Evolutionary conservation across 1,284 basidiomycete genomes (phyloP).

Genomic region (Mycena citricolor): DNA sequence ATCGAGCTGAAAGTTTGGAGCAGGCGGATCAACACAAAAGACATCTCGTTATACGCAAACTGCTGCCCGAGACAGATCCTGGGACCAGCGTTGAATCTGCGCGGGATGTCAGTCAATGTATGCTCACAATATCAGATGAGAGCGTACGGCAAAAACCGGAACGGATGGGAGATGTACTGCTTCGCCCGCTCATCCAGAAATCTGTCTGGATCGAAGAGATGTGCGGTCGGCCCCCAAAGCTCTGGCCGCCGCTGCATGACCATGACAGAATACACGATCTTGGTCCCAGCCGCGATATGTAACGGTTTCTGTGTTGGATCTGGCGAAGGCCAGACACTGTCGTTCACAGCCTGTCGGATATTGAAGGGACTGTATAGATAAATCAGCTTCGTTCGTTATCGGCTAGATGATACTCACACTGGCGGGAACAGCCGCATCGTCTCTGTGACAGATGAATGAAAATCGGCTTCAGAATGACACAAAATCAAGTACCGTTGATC

Average conservation of each 20-base stretch:
- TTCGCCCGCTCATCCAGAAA: slow-evolving; percentile 10
- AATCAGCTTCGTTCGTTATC: background rate
- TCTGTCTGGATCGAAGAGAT: slow-evolving; percentile 14
- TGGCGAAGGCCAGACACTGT: background rate
- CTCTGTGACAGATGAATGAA: slow-evolving; percentile 35
- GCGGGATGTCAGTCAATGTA: background rate
- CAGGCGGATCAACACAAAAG: slow-evolving; percentile 49
- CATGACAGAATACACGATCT: slow-evolving; percentile 25
- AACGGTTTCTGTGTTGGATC: background rate
- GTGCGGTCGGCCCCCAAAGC: slow-evolving; percentile 35
- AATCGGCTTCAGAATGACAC: background rate
- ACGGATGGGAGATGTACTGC: slow-evolving; percentile 13
- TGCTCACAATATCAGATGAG: too few species aligned
- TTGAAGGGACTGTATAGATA: slow-evolving; percentile 44
- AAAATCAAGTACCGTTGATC: slow-evolving; percentile 49
- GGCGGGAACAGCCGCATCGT: slow-evolving; percentile 61
- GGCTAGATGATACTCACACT: slow-evolving; percentile 39
- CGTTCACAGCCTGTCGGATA: slow-evolving; percentile 33
- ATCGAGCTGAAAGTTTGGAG: slow-evolving; percentile 46
- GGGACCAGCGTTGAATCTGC: slow-evolving; percentile 5
- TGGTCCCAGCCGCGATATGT: slow-evolving; percentile 1
- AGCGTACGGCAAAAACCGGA: slow-evolving; percentile 15
- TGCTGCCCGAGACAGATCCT: slow-evolving; percentile 25
- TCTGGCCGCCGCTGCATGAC: slow-evolving; percentile 36
- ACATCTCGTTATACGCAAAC: slow-evolving; percentile 54